Base-by-base conservation (phyloP, 805 yeast genomes). In the Wickerhamiella brachini region DNA sequence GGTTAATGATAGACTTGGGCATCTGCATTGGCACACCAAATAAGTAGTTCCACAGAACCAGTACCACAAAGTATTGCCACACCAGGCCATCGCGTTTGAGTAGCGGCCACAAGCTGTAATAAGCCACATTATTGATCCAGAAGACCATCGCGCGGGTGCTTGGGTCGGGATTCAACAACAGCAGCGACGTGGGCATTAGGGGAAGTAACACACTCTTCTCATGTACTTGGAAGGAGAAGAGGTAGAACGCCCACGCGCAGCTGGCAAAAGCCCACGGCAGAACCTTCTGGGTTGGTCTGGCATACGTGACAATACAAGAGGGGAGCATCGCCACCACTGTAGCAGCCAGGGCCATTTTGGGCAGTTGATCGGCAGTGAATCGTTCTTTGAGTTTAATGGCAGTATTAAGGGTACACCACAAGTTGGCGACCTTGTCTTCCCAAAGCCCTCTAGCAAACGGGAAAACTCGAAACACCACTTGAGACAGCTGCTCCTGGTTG, bases 391-490 rank as follows among this genome's bases (percentile, higher is more conserved):
- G 82, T 64, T 90, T 90, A 62, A 89, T 65, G 10, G 87, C 55
- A 0, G 83, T 71, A 64, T 93, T 93, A 1, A 88, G 71, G n/a
- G 95, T 82, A 66, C 97, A 89, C 99, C 99, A 93, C 61, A 93
- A 83, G 63, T 89, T 93, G 41, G 95, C 95, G 15, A 93, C 97
- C 64, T 93, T 93, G 63, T 93, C 97, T 65, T 93, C 98, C 74
- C 94, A 93, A 7, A 93, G 73, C 0, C 98, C 98, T 62, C 97
- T 76, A 45, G 80, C 77, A 57, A 93, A 90, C 1, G 99, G 98
- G 65, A 93, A 93, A 29, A 90, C 81, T 55, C 97, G 75, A 44
- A 66, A 53, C 2, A 80, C 45, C 2, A 81, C 74, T 62, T 85
- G 94, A 24, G 66, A 56, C 1, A 83, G 62, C 57, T 80, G 82